Percentiles rank a stretch among this genome's conserved stretches.
Conservation (phyloP, 257 asterid species). For the Thymus quinquecostatus region DNA sequence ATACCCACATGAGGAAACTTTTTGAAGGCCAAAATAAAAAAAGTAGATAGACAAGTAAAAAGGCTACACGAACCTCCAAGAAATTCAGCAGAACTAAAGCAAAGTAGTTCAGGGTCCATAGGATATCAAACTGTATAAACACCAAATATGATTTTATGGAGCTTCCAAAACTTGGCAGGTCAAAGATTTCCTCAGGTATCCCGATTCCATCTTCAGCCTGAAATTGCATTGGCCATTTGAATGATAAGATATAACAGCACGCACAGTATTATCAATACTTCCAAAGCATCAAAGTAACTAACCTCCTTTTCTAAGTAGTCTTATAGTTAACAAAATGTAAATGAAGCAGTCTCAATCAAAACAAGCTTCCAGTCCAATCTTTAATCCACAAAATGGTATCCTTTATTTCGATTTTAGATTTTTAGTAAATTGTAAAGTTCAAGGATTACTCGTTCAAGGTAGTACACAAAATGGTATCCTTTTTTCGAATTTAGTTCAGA, state of each 20-base stretch:
- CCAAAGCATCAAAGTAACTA: conserved; percentile 11
- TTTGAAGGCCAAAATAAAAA: conserved; percentile 14
- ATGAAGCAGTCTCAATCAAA: conserved; percentile 10
- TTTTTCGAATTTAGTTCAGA: neutral
- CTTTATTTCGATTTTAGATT: neutral
- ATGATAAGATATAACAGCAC: neutral
- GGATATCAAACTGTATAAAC: conserved; percentile 75
- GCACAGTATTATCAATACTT: conserved; percentile 15
- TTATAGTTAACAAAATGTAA: conserved; percentile 3
- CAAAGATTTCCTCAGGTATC: conserved; percentile 94
- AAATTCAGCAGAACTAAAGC: conserved; percentile 81
- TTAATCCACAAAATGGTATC: conserved; percentile 3
- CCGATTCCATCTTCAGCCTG: conserved; percentile 99
- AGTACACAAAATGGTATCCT: neutral
- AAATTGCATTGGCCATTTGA: conserved; percentile 29
- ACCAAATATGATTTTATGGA: conserved; percentile 69
- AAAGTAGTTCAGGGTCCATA: conserved; percentile 89
- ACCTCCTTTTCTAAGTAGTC: neutral
- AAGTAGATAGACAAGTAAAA: conserved; percentile 29
- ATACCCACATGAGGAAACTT: conserved; percentile 29
- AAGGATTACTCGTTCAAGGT: neutral
- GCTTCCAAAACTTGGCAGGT: conserved; percentile 72
- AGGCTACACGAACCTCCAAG: conserved; percentile 58
- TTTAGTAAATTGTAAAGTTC: conserved; percentile 4
- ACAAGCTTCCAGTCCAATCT: conserved; percentile 3